phyloP scores from a whole-genome alignment of 768 basidiomycete genomes.

The Phylloporus sp. region DNA sequence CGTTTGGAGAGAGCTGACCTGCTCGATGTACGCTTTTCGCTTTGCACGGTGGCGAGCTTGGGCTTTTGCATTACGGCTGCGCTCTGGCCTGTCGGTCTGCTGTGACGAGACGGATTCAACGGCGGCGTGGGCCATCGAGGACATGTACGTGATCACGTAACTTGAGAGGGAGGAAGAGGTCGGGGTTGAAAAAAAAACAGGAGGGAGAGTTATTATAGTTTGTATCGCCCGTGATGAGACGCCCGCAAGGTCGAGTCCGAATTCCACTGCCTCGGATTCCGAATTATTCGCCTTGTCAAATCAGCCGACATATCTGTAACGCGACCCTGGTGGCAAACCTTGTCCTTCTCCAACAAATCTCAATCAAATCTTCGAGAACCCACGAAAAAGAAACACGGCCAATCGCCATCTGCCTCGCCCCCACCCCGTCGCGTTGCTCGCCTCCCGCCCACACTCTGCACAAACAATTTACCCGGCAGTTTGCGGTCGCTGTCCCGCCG shows the following conservation, averaged over 20 bases:
- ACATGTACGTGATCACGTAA: constrained; percentile 52
- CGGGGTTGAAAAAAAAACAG: constrained; percentile 45
- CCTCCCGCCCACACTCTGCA: not conserved
- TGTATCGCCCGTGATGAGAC: constrained; percentile 22
- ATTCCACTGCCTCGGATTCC: constrained; percentile 40
- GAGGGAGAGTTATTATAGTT: constrained; percentile 36
- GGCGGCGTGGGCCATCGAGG: constrained; percentile 55
- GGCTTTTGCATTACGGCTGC: constrained; percentile 83
- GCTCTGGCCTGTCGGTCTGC: constrained; percentile 64
- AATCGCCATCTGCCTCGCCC: constrained; percentile 18
- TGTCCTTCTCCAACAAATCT: constrained; percentile 27
- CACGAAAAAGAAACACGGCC: constrained; percentile 12
- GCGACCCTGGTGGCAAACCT: constrained; percentile 37
- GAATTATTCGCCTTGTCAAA: constrained; percentile 46
- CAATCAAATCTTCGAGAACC: constrained; percentile 31
- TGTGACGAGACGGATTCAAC: constrained; percentile 37
- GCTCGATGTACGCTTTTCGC: constrained; percentile 90
- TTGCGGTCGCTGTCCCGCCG: constrained; percentile 28
- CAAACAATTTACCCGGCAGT: constrained; percentile 17
- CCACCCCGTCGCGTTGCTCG: not conserved
- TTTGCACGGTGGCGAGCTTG: constrained; percentile 90
- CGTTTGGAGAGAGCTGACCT: constrained; percentile 42
- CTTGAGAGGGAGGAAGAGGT: constrained; percentile 38
- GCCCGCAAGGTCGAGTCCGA: too few relatives aligned
- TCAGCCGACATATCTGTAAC: constrained; percentile 32